Conservation (phyloP, 1,284 basidiomycete genomes). For the Nidula niveotomentosa region DNA sequence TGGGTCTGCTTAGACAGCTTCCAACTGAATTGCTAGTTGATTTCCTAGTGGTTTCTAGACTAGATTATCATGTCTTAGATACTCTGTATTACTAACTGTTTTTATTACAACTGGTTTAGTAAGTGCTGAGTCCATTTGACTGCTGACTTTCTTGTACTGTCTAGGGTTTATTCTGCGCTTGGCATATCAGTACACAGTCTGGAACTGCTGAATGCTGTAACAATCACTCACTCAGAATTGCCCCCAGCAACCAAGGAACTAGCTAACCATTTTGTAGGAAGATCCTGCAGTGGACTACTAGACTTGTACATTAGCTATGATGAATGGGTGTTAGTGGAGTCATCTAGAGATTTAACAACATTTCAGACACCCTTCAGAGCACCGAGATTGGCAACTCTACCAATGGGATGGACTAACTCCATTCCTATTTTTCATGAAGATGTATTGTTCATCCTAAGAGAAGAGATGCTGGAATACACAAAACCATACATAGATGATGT, state of each 20-base stretch:
- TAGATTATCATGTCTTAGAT: too few species aligned
- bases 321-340: conserved; percentile 16
- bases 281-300: conserved; percentile 12
- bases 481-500: conserved; percentile 31
- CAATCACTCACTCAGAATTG: conserved; percentile 12
- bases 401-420: conserved; percentile 40
- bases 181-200: too few species aligned
- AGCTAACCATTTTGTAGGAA: conserved; percentile 10
- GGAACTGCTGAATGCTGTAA: too few species aligned
- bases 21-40: too few species aligned
- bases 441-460: conserved; percentile 30
- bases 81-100: too few species aligned
- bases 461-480: conserved; percentile 31
- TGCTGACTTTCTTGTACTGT: too few species aligned
- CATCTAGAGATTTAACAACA: conserved; percentile 21
- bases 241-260: conserved; percentile 8
- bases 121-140: too few species aligned
- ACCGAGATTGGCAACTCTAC: conserved; percentile 26
- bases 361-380: conserved; percentile 27
- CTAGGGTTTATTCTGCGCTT: too few species aligned
- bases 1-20: too few species aligned
- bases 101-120: too few species aligned
- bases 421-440: conserved; percentile 34
- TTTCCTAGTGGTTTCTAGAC: too few species aligned
- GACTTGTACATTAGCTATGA: conserved; percentile 23